These are phyloP conservation scores for Trichoderma atrobrunneum DNA, from an alignment of 2,329 filamentous ascomycete species.

Conservation along the genomic window DNA sequence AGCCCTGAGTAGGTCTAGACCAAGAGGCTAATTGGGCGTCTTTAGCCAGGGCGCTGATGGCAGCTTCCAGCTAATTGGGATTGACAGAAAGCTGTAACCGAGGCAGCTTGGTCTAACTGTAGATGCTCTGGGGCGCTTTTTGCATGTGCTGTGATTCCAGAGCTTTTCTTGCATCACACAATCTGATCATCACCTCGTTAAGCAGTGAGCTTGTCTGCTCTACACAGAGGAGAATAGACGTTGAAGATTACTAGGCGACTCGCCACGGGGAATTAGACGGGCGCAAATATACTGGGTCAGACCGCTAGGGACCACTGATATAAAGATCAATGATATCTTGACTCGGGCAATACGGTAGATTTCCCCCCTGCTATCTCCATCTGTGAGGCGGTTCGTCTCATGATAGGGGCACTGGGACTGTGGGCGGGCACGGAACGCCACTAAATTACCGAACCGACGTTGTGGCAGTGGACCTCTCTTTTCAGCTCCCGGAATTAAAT, in stretches of 20 bases:
- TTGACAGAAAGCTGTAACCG: background rate
- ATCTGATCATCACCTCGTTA: background rate
- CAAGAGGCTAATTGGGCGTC: background rate
- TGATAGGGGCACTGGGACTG: background rate
- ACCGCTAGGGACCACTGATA: background rate
- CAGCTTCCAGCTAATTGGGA: background rate
- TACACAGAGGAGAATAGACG: too few relatives aligned
- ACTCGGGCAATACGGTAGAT: background rate
- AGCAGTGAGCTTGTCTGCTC: background rate
- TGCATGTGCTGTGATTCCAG: background rate
- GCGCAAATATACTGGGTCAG: background rate
- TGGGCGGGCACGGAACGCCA: background rate
- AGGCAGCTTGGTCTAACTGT: background rate
- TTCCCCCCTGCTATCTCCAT: background rate
- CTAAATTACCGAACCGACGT: background rate
- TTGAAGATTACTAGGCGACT: background rate
- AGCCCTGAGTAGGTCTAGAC: background rate
- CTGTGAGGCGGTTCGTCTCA: background rate
- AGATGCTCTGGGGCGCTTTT: background rate
- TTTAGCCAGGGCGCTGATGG: background rate
- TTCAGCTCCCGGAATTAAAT: background rate
- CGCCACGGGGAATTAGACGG: background rate
- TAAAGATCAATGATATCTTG: background rate
- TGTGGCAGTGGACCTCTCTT: background rate
- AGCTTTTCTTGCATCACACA: background rate